A percentile compares a stretch with the other conserved stretches of the same genome.
phyloP scores from a whole-genome alignment of 192 early-diverging fungal species.

The Spinellus fusiger region DNA sequence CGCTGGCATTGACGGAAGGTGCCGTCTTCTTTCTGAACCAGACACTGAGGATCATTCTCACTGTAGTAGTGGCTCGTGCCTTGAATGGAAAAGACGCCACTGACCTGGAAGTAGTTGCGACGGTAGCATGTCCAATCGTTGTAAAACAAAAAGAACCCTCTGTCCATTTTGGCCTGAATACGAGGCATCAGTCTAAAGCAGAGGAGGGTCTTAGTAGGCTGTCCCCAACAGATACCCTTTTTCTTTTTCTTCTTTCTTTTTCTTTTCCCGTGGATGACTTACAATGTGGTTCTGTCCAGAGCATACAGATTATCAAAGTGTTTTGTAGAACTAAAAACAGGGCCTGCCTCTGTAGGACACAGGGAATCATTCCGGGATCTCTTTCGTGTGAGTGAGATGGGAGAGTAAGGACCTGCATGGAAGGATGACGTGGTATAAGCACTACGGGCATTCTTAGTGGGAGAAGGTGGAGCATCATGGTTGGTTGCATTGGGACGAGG shows the following conservation, averaged over 20 bases:
- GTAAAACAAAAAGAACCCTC: constrained; percentile 85
- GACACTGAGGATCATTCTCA: constrained; percentile 54
- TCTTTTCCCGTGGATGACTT: neutral
- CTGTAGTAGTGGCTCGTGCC: constrained; percentile 34
- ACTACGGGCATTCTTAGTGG: neutral
- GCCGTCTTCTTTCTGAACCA: constrained; percentile 55
- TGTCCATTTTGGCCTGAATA: constrained; percentile 73
- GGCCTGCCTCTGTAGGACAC: constrained; percentile 19
- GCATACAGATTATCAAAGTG: constrained; percentile 18
- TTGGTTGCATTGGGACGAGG: constrained; percentile 15
- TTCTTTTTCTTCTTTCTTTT: constrained; percentile 12
- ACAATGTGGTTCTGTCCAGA: constrained; percentile 10
- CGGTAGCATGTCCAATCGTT: constrained; percentile 89
- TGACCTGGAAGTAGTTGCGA: constrained; percentile 86
- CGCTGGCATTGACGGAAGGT: constrained; percentile 45
- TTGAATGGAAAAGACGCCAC: constrained; percentile 44
- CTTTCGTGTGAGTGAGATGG: constrained; percentile 18
- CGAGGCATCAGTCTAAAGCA: constrained; percentile 45
- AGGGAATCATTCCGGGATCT: constrained; percentile 31
- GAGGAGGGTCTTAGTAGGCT: no score
- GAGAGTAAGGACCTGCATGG: constrained; percentile 1
- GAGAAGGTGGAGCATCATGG: constrained; percentile 1
- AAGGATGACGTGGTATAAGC: neutral
- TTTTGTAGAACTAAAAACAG: constrained; percentile 11
- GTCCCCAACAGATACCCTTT: neutral